Percentiles rank a stretch among this genome's conserved stretches.
phyloP scores from a whole-genome alignment of 1,139 yeast species.

The Arxiozyma heterogenica region DNA sequence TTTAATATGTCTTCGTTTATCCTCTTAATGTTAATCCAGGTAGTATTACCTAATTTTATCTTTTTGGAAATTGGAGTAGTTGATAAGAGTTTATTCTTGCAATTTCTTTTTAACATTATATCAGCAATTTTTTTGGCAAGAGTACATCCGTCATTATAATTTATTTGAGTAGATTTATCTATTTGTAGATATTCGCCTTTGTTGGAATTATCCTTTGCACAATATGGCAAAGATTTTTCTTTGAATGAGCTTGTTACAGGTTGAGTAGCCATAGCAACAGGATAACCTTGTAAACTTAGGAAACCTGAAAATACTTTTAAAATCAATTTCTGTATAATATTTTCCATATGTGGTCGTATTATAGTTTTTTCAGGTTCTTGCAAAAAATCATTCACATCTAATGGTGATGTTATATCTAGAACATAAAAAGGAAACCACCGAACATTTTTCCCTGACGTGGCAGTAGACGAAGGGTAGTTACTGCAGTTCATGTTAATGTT shows the following conservation, averaged over 20 bases:
- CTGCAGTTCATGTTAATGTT: slow-evolving; percentile 4
- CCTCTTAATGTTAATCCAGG: slow-evolving; percentile 9
- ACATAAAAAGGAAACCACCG: slow-evolving; percentile 37
- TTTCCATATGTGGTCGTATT: slow-evolving; percentile 24
- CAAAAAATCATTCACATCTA: slow-evolving; percentile 32
- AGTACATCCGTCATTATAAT: neutral
- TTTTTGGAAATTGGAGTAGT: neutral
- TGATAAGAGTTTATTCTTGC: neutral
- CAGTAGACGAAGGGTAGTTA: slow-evolving; percentile 1
- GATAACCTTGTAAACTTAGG: slow-evolving; percentile 25
- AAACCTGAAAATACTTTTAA: slow-evolving; percentile 29
- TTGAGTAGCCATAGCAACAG: neutral
- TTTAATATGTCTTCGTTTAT: neutral
- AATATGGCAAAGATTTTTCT: neutral
- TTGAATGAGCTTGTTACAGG: neutral
- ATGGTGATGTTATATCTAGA: slow-evolving; percentile 32
- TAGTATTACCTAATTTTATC: neutral
- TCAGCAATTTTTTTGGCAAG: neutral
- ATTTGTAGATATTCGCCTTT: neutral
- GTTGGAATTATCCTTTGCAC: neutral
- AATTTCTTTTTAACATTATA: neutral
- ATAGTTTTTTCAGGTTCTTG: slow-evolving; percentile 38
- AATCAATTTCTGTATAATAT: slow-evolving; percentile 31
- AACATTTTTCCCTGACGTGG: slow-evolving; percentile 13
- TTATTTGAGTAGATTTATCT: too few species aligned